Percentiles rank a stretch among this genome's conserved stretches.
phyloP scores from a whole-genome alignment of 2,329 filamentous ascomycete species.

The Cladosporium sp. region DNA sequence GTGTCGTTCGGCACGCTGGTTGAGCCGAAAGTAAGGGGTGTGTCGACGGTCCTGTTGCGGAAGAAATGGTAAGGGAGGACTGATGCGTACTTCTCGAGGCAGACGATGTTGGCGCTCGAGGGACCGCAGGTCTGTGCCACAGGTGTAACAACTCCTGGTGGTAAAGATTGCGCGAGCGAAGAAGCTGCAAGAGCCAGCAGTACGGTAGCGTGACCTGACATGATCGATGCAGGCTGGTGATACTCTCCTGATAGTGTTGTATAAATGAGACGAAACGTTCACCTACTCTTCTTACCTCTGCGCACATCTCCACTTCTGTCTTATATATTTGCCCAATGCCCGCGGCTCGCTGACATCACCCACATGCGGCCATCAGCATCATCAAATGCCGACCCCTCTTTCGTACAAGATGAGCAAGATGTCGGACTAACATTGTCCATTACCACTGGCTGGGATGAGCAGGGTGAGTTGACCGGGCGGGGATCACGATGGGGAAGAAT shows the following conservation, averaged over 20 bases:
- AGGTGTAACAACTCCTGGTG: constrained; percentile 19
- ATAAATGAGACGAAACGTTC: background rate
- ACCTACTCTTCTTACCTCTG: background rate
- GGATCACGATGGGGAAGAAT: background rate
- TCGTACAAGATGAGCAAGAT: background rate
- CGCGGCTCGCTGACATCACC: background rate
- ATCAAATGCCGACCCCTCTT: constrained; percentile 7
- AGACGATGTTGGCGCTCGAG: constrained; percentile 33
- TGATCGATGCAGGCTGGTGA: background rate
- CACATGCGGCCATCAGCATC: background rate
- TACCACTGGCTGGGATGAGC: background rate
- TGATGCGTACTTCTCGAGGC: constrained; percentile 41
- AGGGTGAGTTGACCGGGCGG: background rate
- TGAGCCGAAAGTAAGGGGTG: constrained; percentile 35
- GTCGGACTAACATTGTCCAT: constrained; percentile 8
- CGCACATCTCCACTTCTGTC: background rate
- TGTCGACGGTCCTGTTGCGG: constrained; percentile 24
- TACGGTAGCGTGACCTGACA: background rate
- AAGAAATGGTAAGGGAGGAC: constrained; percentile 43
- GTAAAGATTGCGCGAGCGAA: background rate
- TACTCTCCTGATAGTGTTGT: background rate
- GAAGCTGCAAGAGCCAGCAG: constrained; percentile 4
- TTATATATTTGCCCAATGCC: background rate
- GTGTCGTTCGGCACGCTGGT: constrained; percentile 39
- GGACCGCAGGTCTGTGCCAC: constrained; percentile 25